A percentile compares a stretch with the other conserved stretches of the same genome.
Conservation (phyloP, 2,329 filamentous ascomycete genomes). For the Trichoderma sp. region DNA sequence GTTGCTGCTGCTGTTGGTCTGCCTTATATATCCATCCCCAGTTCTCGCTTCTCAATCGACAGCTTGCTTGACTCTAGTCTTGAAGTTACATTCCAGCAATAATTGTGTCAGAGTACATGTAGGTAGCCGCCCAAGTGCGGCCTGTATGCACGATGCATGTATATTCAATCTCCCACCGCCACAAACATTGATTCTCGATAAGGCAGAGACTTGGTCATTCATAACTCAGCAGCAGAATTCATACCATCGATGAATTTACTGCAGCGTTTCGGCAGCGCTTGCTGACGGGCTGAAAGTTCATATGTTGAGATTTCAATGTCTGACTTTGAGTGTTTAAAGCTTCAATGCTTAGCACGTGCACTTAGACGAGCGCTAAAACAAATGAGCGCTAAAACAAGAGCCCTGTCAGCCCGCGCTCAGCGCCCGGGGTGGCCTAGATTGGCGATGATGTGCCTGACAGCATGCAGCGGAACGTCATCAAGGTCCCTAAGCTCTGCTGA, state of each 20-base stretch:
- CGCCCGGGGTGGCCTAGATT: conserved; percentile 8
- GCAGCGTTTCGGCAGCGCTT: neutral
- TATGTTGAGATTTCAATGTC: neutral
- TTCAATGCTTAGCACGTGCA: neutral
- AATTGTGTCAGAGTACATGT: no score
- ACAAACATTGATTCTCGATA: neutral
- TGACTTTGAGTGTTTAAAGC: neutral
- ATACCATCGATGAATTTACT: neutral
- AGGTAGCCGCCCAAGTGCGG: no score
- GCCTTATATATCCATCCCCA: no score
- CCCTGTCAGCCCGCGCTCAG: neutral
- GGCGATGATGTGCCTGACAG: conserved; percentile 5
- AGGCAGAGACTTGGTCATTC: neutral
- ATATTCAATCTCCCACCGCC: no score
- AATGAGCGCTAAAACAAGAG: conserved; percentile 5
- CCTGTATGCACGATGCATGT: no score
- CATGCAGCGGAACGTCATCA: conserved; percentile 15
- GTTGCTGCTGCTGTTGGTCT: no score
- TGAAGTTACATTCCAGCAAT: no score
- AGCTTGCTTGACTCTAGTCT: no score
- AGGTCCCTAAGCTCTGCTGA: conserved; percentile 12
- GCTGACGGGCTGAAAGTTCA: neutral
- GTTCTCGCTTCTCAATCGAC: no score
- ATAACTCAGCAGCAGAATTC: neutral
- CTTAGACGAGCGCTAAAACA: conserved; percentile 8